Percentiles rank a stretch among this genome's conserved stretches.
These are phyloP conservation scores for Puccinia polysora DNA, from an alignment of 1,284 basidiomycete genomes.

Conservation along the genomic window DNA sequence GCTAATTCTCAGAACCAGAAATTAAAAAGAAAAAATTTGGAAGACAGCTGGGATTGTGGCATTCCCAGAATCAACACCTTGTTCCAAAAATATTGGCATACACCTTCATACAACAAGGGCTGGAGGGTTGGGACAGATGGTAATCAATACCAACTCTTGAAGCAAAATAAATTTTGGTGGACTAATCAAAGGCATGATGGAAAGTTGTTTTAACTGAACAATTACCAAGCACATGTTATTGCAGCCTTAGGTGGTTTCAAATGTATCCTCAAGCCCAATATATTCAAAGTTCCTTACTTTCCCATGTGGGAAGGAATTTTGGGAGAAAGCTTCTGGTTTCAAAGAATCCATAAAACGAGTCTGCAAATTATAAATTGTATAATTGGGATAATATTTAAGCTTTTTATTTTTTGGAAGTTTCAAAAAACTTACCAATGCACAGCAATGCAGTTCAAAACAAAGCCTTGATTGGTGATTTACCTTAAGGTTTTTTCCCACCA, in stretches of 20 bases:
- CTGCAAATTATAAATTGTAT: background rate
- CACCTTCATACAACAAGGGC: slow-evolving; percentile 87
- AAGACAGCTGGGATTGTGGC: too few relatives aligned
- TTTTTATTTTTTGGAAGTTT: background rate
- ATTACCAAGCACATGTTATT: too few relatives aligned
- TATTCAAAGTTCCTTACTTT: slow-evolving; percentile 87
- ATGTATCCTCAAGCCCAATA: slow-evolving; percentile 90
- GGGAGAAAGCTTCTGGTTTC: slow-evolving; percentile 66
- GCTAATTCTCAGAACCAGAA: too few relatives aligned
- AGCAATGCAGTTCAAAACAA: slow-evolving; percentile 91
- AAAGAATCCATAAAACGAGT: slow-evolving; percentile 72
- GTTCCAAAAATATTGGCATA: slow-evolving; percentile 96
- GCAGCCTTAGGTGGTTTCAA: too few relatives aligned
- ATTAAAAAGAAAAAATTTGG: too few relatives aligned
- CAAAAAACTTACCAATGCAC: slow-evolving; percentile 93
- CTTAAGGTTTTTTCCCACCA: slow-evolving; percentile 97
- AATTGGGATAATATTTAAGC: background rate
- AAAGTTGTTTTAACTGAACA: too few relatives aligned
- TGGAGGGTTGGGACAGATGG: slow-evolving; percentile 71
- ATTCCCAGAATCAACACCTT: slow-evolving; percentile 92
- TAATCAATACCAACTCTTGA: slow-evolving; percentile 93
- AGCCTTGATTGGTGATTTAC: slow-evolving; percentile 99
- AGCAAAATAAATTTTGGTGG: slow-evolving; percentile 97
- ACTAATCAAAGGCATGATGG: too few relatives aligned
- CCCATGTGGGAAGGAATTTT: slow-evolving; percentile 61